Percentiles rank a stretch among this genome's conserved stretches.
Evolutionary conservation across 192 early-diverging fungal species (phyloP).

Genomic region (Glomus cerebriforme): DNA sequence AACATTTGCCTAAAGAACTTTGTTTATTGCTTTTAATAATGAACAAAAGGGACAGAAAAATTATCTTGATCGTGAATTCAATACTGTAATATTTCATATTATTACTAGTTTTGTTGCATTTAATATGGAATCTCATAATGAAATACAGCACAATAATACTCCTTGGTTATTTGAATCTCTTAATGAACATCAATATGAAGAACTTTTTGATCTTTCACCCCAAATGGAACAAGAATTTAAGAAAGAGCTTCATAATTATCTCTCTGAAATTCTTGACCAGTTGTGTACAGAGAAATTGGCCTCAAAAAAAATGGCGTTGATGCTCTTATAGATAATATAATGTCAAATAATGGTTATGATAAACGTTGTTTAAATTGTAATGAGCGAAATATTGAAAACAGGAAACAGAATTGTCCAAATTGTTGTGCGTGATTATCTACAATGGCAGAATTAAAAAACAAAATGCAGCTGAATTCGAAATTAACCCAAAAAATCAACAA

Average conservation of each 20-base stretch:
- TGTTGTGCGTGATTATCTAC: too few relatives aligned
- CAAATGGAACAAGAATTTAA: not conserved
- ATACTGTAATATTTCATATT: not conserved
- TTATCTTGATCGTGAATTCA: not conserved
- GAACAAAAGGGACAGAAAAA: slow-evolving; percentile 7
- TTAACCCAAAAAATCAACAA: not conserved
- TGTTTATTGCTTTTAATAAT: slow-evolving; percentile 19
- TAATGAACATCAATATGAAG: not conserved
- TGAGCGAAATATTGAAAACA: not conserved
- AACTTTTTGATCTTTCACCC: not conserved
- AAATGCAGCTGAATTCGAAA: too few relatives aligned
- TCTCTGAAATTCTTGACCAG: not conserved
- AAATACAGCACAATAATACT: not conserved
- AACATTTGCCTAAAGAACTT: not conserved
- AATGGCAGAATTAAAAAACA: too few relatives aligned
- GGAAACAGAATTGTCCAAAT: not conserved
- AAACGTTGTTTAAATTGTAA: slow-evolving; percentile 6
- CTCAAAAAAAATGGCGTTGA: not conserved
- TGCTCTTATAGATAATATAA: not conserved
- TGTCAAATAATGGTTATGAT: not conserved
- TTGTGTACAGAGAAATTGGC: not conserved
- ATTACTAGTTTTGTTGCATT: slow-evolving; percentile 16
- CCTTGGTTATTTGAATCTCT: not conserved
- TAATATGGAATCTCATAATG: not conserved
- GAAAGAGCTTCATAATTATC: not conserved